Percentiles rank a stretch among this genome's conserved stretches.
These are phyloP conservation scores for Cordyceps pruinosa DNA, from an alignment of 2,329 filamentous ascomycete genomes.

Conservation along the genomic window DNA sequence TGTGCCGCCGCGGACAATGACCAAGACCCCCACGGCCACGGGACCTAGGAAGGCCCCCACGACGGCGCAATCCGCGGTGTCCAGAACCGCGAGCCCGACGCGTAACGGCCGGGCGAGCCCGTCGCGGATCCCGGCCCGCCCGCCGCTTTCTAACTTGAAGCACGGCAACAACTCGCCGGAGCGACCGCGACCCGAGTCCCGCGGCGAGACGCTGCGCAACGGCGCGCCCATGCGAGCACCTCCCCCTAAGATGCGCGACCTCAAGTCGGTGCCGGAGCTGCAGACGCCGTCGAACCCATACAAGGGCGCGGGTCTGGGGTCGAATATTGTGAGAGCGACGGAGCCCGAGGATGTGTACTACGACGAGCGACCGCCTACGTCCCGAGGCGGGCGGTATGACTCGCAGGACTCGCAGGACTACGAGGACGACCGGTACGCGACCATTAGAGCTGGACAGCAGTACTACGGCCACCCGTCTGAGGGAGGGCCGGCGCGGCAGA, in stretches of 20 bases:
- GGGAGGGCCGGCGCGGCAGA: conserved; percentile 51
- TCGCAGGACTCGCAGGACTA: conserved; percentile 33
- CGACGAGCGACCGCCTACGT: conserved; percentile 42
- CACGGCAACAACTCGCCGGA: conserved; percentile 77
- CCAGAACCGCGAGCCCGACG: conserved; percentile 11
- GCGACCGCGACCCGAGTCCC: conserved; percentile 43
- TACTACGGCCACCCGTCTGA: conserved; percentile 33
- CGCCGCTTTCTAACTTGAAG: conserved; percentile 61
- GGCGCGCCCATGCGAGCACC: conserved; percentile 59
- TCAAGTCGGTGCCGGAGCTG: conserved; percentile 47
- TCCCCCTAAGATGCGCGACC: conserved; percentile 87
- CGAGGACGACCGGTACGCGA: conserved; percentile 36
- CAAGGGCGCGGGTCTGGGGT: conserved; percentile 39
- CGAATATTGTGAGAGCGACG: conserved; percentile 52
- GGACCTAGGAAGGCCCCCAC: conserved; percentile 24
- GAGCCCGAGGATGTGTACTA: conserved; percentile 83
- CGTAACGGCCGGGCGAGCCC: conserved; percentile 27
- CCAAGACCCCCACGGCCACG: conserved; percentile 51
- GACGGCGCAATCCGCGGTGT: conserved; percentile 17
- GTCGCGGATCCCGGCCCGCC: conserved; percentile 59
- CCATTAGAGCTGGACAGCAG: conserved; percentile 30
- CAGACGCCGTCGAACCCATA: conserved; percentile 45
- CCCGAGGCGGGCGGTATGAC: conserved; percentile 31
- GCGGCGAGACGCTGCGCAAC: conserved; percentile 41
- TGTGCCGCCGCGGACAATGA: conserved; percentile 32